Conservation (phyloP, 73 alveolate species). For the Loxodes magnus region DNA sequence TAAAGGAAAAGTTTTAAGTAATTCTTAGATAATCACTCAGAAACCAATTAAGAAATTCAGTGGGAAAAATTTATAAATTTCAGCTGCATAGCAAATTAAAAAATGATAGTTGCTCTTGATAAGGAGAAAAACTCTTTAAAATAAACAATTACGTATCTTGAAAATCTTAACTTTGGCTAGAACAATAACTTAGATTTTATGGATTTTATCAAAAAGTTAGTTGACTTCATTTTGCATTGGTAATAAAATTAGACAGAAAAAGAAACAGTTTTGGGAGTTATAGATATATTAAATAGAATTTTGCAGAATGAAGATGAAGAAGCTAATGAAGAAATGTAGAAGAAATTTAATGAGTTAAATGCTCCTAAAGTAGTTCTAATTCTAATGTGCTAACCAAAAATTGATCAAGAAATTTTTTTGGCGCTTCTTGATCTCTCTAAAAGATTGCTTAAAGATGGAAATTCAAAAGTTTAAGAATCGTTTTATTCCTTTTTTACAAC, state of each 20-base stretch:
- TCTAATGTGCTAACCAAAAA: slow-evolving; percentile 20
- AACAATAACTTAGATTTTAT: not conserved
- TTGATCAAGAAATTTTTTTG: slow-evolving; percentile 22
- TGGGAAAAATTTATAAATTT: too few species aligned
- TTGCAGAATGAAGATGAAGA: slow-evolving; percentile 17
- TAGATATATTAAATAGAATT: not conserved
- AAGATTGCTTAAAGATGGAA: slow-evolving; percentile 31
- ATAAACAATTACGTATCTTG: not conserved
- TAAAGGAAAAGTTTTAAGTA: too few species aligned
- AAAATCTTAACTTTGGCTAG: not conserved
- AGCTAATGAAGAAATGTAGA: slow-evolving; percentile 15
- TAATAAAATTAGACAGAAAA: not conserved
- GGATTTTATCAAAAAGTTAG: not conserved
- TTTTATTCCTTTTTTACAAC: slow-evolving; percentile 20
- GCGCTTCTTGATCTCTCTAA: slow-evolving; percentile 18
- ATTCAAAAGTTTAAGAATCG: slow-evolving; percentile 12
- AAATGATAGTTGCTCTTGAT: too few species aligned
- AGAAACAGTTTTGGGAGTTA: not conserved
- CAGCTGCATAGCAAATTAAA: too few species aligned
- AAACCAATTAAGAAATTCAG: too few species aligned
- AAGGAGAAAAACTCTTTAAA: too few species aligned
- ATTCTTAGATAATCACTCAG: too few species aligned
- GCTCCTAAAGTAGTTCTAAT: slow-evolving; percentile 22
- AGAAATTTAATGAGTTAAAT: slow-evolving; percentile 24
- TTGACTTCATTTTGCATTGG: not conserved